Evolutionary conservation across 2,329 filamentous ascomycete species (phyloP).

Genomic region (Hypoxylon sp.): DNA sequence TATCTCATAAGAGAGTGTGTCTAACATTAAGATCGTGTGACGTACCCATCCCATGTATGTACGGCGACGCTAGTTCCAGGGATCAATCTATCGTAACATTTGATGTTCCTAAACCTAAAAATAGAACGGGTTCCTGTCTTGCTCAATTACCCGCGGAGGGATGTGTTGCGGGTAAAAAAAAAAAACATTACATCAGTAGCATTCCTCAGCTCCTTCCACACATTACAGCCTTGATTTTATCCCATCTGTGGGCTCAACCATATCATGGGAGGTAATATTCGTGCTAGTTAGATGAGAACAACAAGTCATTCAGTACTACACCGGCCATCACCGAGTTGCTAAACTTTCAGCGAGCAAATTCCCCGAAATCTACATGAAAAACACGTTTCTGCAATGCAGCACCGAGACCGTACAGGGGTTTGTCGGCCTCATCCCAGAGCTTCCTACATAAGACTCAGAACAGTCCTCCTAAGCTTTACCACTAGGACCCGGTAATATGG

Average conservation of each 20-base stretch:
- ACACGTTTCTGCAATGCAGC: background rate
- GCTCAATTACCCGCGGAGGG: constrained; percentile 10
- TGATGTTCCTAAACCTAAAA: constrained; percentile 26
- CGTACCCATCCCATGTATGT: constrained; percentile 7
- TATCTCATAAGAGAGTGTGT: background rate
- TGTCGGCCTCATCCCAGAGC: background rate
- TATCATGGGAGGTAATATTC: background rate
- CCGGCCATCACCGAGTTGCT: background rate
- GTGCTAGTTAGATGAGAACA: background rate
- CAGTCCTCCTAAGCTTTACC: background rate
- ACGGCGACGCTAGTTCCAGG: background rate
- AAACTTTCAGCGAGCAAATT: constrained; percentile 13
- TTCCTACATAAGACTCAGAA: background rate
- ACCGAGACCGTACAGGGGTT: background rate
- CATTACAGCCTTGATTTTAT: background rate
- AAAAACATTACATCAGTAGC: background rate
- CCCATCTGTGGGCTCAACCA: background rate
- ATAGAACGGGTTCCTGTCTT: constrained; percentile 26
- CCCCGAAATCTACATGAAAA: constrained; percentile 22
- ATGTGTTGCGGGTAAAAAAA: background rate
- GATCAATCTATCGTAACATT: constrained; percentile 17
- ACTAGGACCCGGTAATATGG: background rate
- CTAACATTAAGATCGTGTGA: constrained; percentile 20
- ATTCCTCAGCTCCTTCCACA: background rate
- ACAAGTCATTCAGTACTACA: background rate